phyloP scores from a whole-genome alignment of 805 yeast genomes.

The Candida rishiriensis region DNA sequence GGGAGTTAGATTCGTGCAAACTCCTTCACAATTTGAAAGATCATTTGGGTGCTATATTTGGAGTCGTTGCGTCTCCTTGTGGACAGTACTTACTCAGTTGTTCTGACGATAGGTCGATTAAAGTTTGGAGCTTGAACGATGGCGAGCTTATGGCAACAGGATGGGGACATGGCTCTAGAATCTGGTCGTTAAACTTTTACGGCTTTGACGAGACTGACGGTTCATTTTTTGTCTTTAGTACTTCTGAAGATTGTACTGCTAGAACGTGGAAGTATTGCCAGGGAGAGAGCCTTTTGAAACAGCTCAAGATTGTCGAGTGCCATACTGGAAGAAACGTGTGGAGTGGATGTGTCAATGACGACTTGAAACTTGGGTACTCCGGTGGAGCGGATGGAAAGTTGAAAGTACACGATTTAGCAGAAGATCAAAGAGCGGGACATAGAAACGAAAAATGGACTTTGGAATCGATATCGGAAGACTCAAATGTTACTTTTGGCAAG shows the following conservation, averaged over 20 bases:
- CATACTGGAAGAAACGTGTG: constrained; percentile 87
- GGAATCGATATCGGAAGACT: constrained; percentile 28
- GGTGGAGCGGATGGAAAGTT: constrained; percentile 94
- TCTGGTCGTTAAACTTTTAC: constrained; percentile 74
- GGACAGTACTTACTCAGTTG: constrained; percentile 67
- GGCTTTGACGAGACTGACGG: constrained; percentile 23
- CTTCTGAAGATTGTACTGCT: constrained; percentile 84
- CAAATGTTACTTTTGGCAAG: constrained; percentile 28
- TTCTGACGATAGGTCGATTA: constrained; percentile 90
- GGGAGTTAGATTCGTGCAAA: constrained; percentile 50
- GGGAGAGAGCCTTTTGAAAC: constrained; percentile 32
- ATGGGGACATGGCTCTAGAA: constrained; percentile 96
- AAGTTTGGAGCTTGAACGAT: constrained; percentile 57
- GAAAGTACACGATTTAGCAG: constrained; percentile 52
- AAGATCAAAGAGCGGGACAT: constrained; percentile 28
- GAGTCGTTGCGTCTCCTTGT: constrained; percentile 55
- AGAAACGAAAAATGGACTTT: constrained; percentile 27
- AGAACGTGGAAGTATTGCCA: constrained; percentile 62
- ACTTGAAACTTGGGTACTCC: constrained; percentile 54
- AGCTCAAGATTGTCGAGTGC: constrained; percentile 50
- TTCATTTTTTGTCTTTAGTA: constrained; percentile 46
- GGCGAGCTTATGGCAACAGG: constrained; percentile 70
- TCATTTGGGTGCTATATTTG: constrained; percentile 92
- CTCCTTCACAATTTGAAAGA: constrained; percentile 55
- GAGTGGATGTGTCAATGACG: constrained; percentile 60